Evolutionary conservation across 179 eudicot species (phyloP).

Genomic region (Patellifolia procumbens): DNA sequence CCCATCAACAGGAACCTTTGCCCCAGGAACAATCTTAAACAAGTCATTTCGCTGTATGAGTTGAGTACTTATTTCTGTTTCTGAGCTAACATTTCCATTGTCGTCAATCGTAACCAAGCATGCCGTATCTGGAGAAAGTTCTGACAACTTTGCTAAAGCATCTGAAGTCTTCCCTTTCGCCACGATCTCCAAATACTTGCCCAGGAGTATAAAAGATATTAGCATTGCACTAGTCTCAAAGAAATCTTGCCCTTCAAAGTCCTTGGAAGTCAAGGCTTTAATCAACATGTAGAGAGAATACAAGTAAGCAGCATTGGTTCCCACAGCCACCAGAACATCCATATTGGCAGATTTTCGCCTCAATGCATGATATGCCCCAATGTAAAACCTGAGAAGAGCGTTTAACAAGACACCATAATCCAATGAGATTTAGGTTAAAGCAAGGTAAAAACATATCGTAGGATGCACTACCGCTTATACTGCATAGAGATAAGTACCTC

Average conservation of each 20-base stretch:
- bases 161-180: conserved; percentile 98
- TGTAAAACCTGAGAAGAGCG: conserved; percentile 65
- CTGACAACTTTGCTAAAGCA: conserved; percentile 85
- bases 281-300: conserved; percentile 73
- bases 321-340: conserved; percentile 97
- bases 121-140: conserved; percentile 92
- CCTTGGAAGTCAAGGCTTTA: conserved; percentile 59
- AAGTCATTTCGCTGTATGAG: conserved; percentile 81
- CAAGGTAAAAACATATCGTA: background rate
- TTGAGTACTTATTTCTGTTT: conserved; percentile 75
- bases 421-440: background rate
- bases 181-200: conserved; percentile 90
- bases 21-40: conserved; percentile 89
- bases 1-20: conserved; percentile 93
- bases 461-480: conserved; percentile 3
- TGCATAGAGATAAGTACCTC: conserved; percentile 51
- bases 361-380: conserved; percentile 88
- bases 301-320: conserved; percentile 95
- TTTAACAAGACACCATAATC: conserved; percentile 15
- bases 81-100: conserved; percentile 71
- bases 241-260: conserved; percentile 82
- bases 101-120: conserved; percentile 55
- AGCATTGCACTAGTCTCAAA: conserved; percentile 98
- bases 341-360: conserved; percentile 86
- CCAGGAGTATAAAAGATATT: conserved; percentile 89